Evolutionary conservation across 2,329 filamentous ascomycete genomes (phyloP).

Genomic region (Alternaria conjuncta): DNA sequence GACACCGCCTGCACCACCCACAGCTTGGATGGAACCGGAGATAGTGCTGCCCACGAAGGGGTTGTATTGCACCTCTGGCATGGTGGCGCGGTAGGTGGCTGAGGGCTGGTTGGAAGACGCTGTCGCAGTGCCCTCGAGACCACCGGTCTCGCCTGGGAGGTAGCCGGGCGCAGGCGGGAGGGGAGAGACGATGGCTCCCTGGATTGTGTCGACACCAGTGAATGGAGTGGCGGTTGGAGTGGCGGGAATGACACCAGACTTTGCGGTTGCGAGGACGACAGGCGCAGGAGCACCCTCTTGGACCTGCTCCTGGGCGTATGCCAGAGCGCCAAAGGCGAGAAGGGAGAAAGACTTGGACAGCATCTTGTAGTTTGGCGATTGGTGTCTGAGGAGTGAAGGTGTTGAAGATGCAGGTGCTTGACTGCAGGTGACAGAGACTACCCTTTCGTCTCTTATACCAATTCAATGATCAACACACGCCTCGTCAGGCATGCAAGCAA

Average conservation of each 20-base stretch:
- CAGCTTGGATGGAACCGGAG: constrained; percentile 41
- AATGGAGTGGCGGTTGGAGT: constrained; percentile 26
- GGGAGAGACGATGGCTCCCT: constrained; percentile 35
- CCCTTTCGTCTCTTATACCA: neutral
- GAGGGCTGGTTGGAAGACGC: constrained; percentile 26
- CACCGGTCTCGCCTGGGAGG: constrained; percentile 13
- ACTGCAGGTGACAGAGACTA: neutral
- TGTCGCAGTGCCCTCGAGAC: constrained; percentile 28
- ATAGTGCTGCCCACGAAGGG: constrained; percentile 26
- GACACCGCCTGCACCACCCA: constrained; percentile 40
- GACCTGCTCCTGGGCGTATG: constrained; percentile 22
- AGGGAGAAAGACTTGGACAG: constrained; percentile 10
- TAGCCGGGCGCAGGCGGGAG: constrained; percentile 29
- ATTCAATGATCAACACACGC: neutral
- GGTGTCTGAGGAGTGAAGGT: neutral
- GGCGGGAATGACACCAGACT: constrained; percentile 31
- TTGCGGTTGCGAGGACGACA: constrained; percentile 22
- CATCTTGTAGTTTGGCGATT: neutral
- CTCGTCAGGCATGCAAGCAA: neutral
- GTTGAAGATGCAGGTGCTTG: neutral
- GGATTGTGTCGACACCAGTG: constrained; percentile 29
- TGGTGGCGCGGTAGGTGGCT: constrained; percentile 29
- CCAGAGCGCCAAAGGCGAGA: constrained; percentile 17
- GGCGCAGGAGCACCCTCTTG: constrained; percentile 25
- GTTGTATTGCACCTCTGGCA: constrained; percentile 32